A percentile compares a stretch with the other conserved stretches of the same genome.
These are phyloP conservation scores for Elongisporangium prolatum DNA, from an alignment of 352 stramenopile species.

Conservation along the genomic window DNA sequence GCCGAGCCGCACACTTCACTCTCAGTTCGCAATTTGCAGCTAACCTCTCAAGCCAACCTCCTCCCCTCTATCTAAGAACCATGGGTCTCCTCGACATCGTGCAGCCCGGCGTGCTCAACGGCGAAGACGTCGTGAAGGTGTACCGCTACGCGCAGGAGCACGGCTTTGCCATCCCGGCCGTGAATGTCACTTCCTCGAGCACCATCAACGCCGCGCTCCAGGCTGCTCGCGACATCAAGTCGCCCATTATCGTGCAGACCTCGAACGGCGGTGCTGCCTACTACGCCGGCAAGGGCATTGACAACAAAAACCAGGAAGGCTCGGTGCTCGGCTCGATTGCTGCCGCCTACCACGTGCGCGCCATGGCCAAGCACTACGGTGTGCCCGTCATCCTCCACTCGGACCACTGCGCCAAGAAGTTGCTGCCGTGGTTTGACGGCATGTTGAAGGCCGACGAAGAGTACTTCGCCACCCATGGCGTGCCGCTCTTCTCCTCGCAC, in stretches of 20 bases:
- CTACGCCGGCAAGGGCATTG: constrained; percentile 95
- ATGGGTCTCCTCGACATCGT: constrained; percentile 86
- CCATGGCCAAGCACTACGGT: constrained; percentile 95
- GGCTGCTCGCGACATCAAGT: constrained; percentile 94
- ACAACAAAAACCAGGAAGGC: constrained; percentile 92
- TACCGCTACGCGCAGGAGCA: constrained; percentile 93
- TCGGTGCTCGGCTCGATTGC: constrained; percentile 84
- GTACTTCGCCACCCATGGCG: constrained; percentile 93
- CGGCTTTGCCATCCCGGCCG: constrained; percentile 96
- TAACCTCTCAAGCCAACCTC: constrained; percentile 11
- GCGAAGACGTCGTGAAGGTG: constrained; percentile 85
- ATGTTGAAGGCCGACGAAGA: constrained; percentile 94
- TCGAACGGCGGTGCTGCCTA: constrained; percentile 97
- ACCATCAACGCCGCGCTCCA: constrained; percentile 97
- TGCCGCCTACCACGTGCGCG: constrained; percentile 94
- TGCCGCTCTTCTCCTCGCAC: constrained; percentile 96
- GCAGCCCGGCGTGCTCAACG: constrained; percentile 82
- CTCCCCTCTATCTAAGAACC: constrained; percentile 11
- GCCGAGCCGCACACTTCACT: constrained; percentile 1
- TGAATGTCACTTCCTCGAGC: constrained; percentile 96
- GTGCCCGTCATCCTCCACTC: constrained; percentile 98
- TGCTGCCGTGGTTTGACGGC: constrained; percentile 98
- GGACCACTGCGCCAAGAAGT: constrained; percentile 98
- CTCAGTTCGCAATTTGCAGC: constrained; percentile 33
- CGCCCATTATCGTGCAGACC: constrained; percentile 97